Evolutionary conservation across 352 stramenopile species (phyloP), one percentile per base, ranked within the genome.

Genomic region (Thalassiosira oceanica): DNA sequence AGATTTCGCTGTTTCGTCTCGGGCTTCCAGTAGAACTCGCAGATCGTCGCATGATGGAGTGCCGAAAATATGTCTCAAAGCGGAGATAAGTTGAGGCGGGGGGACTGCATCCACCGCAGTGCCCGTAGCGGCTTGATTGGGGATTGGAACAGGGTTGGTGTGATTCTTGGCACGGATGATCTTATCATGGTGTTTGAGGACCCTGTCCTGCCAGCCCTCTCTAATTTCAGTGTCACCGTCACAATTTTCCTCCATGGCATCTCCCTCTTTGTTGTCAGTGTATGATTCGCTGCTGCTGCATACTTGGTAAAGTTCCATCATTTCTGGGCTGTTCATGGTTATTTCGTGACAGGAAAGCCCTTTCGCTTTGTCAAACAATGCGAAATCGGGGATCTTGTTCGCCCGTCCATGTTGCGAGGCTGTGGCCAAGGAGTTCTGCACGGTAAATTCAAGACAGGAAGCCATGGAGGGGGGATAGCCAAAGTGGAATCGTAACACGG

Each of bases 151-250:
- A 18, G 8, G 6, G 21, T 36, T 20, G 5, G 41, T 53, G 41
- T 54, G 60, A 65, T 75, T 74, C 26, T 79, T 83, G 15, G 61
- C 67, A 13, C 54, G 49, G 11, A 87, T 50, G 46, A 87, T 83
- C 48, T 87, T 89, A 3, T 75, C 68, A 39, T 87, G 75, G 46
- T 89, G 82, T 18, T 64, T 46, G 2, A 87, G 55, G 18, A 86
- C 41, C 26, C 69, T 48, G 23, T 49, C 45, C 49, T 61, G 37
- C 52, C 52, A 72, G 15, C 52, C 52, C 29, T 66, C 29, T 10
- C 48, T 60, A 15, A 48, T 8, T 7, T 13, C 37, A 11, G 35
- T 15, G 37, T 27, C 15, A 5, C 35, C 35, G 55, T 31, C 42
- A 1, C 43, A n/a, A 18, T 56, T 15, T 20, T 45, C n/a, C 3